Conservation (phyloP, 169 alveolate species). For the Plasmodium gonderi region DNA sequence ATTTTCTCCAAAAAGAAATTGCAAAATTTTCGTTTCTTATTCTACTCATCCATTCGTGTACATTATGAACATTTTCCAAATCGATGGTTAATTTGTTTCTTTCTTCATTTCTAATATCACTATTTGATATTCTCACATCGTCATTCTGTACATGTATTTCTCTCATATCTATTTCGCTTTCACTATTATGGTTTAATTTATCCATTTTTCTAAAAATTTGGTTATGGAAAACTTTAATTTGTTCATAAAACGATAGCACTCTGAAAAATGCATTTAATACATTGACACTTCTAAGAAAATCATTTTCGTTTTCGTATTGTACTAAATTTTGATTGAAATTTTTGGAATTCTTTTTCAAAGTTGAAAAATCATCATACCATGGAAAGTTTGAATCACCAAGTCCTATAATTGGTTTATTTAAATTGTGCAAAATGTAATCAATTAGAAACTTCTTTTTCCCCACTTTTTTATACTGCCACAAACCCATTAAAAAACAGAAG, state of each 20-base stretch:
- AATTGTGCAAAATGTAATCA: conserved; percentile 76
- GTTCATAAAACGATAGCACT: conserved; percentile 6
- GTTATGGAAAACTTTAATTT: not conserved
- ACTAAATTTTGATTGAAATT: not conserved
- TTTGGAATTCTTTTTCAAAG: conserved; percentile 18
- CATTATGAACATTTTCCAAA: conserved; percentile 14
- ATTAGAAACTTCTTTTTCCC: conserved; percentile 82
- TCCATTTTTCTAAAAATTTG: not conserved
- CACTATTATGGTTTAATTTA: not conserved
- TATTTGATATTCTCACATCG: not conserved
- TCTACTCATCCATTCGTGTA: conserved; percentile 34
- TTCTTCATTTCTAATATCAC: not conserved
- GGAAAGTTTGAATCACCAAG: conserved; percentile 53
- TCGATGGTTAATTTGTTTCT: conserved; percentile 11
- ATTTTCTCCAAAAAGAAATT: conserved; percentile 18
- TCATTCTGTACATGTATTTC: not conserved
- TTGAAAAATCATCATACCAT: conserved; percentile 47
- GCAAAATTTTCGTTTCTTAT: conserved; percentile 61
- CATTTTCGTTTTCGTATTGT: conserved; percentile 22
- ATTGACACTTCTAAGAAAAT: not conserved
- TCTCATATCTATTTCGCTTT: not conserved
- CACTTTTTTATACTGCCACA: conserved; percentile 88
- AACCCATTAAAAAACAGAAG: conserved; percentile 80
- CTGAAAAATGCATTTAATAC: not conserved
- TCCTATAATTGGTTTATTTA: conserved; percentile 67